Evolutionary conservation across 2,329 filamentous ascomycete species (phyloP), one percentile per base, ranked within the genome.

Genomic region (Zalaria sp.): DNA sequence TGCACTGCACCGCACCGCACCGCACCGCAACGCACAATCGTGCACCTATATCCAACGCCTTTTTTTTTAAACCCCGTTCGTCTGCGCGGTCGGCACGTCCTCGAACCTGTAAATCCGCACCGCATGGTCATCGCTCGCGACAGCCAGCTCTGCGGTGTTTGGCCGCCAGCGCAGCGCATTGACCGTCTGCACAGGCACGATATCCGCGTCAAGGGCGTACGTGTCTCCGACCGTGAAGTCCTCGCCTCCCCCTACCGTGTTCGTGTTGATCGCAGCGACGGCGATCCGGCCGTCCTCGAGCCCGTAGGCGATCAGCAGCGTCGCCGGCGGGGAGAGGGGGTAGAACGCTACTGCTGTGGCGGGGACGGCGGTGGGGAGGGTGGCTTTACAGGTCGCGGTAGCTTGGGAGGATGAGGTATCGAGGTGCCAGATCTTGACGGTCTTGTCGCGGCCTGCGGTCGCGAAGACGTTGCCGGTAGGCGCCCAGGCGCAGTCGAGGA

Each of bases 391-490:
- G 18, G 18, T n/a, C 4, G 54, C 47, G 1, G 46, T 47, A 4
- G 46, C 27, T 3, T 35, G 34, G 5, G 11, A 8, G 25, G 5
- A 18, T 4, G 5, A 6, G n/a, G n/a, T n/a, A n/a, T n/a, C 27
- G 4, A 68, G 43, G 35, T 56, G 56, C 76, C 76, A 80, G 31
- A 79, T 56, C 49, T 74, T 78, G 39, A 93, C 79, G 26, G 71
- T 72, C 64, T 93, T 96, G 61, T 98, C 91, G 52, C 91, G 73
- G 3, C 88, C 86, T 1, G 88, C 89, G 0, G 91, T 98, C 8
- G 83, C 82, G 60, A 98, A 98, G 27, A 72, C 59, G 5, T 55
- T 54, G 5, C 55, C 44, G 0, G 50, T 34, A 1, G 81, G 81
- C 1, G 81, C 79, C 89, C 91, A 98, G 2, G 83, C 77, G 1